Evolutionary conservation across 1,284 basidiomycete genomes (phyloP).

Genomic region (Abortiporus biennis): DNA sequence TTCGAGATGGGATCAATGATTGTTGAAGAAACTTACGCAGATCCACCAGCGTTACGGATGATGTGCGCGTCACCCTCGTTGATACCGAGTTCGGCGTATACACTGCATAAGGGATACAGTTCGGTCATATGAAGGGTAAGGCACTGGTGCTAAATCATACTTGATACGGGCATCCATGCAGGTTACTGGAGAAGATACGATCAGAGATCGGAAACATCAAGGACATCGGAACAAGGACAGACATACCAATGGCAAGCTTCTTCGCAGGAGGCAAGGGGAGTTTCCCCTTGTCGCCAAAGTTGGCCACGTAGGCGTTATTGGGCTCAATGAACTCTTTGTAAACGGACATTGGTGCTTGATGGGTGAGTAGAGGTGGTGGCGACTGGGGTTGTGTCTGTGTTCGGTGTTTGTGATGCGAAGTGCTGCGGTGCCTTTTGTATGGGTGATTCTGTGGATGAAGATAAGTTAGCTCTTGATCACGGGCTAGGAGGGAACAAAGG

Average conservation of each 20-base stretch:
- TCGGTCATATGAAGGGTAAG: background rate
- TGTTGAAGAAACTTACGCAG: conserved; percentile 36
- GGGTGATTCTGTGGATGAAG: background rate
- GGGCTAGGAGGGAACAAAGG: background rate
- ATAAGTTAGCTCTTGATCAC: background rate
- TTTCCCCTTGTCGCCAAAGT: conserved; percentile 38
- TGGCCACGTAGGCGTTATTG: conserved; percentile 35
- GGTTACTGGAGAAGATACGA: conserved; percentile 37
- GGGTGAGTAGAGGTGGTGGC: conserved; percentile 8
- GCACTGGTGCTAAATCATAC: conserved; percentile 22
- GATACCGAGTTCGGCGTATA: conserved; percentile 52
- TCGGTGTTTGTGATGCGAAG: background rate
- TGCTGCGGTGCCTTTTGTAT: background rate
- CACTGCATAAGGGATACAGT: conserved; percentile 32
- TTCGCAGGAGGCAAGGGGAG: conserved; percentile 45
- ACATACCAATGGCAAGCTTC: conserved; percentile 39
- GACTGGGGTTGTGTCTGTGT: no score
- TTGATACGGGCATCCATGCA: conserved; percentile 67
- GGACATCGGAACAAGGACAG: conserved; percentile 4
- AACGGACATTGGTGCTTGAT: conserved; percentile 20
- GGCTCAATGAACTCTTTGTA: conserved; percentile 27
- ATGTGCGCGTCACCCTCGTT: conserved; percentile 64
- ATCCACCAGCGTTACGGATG: conserved; percentile 63
- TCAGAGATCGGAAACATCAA: background rate
- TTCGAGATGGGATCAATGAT: conserved; percentile 4